Percentiles rank a stretch among this genome's conserved stretches.
These are phyloP conservation scores for Alternaria sp. DNA, from an alignment of 2,329 filamentous ascomycete genomes.

Conservation along the genomic window DNA sequence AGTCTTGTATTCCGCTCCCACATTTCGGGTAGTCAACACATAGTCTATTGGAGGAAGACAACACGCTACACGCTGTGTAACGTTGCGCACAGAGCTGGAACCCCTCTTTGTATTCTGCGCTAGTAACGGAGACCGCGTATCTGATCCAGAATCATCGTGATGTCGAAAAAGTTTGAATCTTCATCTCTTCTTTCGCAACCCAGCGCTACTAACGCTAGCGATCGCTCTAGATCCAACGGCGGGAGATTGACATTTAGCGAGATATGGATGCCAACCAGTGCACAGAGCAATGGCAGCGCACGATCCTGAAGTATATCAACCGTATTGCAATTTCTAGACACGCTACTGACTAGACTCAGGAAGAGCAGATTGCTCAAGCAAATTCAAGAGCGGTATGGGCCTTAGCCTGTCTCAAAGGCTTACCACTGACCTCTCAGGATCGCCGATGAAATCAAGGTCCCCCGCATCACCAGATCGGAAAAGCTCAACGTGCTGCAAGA, in stretches of 20 bases:
- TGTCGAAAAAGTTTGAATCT: not conserved
- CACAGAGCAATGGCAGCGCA: not conserved
- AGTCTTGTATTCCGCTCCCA: not conserved
- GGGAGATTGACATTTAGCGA: not conserved
- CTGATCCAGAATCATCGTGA: not conserved
- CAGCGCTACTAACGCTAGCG: not conserved
- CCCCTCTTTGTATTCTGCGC: not conserved
- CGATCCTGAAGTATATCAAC: not conserved
- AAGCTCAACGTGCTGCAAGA: not conserved
- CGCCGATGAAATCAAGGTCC: not conserved
- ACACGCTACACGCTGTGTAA: not conserved
- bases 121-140: not conserved
- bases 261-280: not conserved
- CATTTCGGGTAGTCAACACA: not conserved
- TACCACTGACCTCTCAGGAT: not conserved
- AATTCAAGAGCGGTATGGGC: not conserved
- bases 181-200: not conserved
- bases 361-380: not conserved
- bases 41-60: not conserved
- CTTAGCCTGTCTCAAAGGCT: not conserved
- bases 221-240: not conserved
- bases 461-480: not conserved
- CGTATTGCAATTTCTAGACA: not conserved
- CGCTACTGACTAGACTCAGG: too few species aligned
- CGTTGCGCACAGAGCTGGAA: not conserved